Evolutionary conservation across 1,284 basidiomycete genomes (phyloP).

Genomic region (Sanghuangporus baumii): DNA sequence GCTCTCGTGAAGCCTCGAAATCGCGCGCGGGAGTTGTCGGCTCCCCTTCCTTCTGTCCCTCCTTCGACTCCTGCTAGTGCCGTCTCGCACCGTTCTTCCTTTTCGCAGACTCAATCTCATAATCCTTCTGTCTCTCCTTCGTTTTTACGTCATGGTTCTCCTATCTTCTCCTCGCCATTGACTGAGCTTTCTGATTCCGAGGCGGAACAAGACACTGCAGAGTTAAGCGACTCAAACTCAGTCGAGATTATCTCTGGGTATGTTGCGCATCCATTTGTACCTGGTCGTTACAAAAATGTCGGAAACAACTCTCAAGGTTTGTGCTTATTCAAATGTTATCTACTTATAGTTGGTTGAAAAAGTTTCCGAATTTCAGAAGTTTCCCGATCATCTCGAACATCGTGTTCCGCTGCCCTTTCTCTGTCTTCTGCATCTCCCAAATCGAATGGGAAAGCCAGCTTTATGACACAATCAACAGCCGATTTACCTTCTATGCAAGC

Average conservation of each 20-base stretch:
- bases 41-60: slow-evolving; percentile 16
- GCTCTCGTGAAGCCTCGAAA: background rate
- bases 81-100: slow-evolving; percentile 4
- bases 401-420: background rate
- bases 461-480: background rate
- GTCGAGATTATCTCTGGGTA: slow-evolving; percentile 17
- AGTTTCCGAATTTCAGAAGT: background rate
- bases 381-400: background rate
- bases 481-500: background rate
- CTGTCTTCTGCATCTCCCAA: background rate
- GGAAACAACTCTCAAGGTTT: background rate
- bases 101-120: background rate
- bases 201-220: background rate
- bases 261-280: slow-evolving; percentile 12
- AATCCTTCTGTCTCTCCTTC: background rate
- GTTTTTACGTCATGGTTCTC: background rate
- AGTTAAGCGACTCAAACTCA: slow-evolving; percentile 15
- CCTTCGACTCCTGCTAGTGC: slow-evolving; percentile 15
- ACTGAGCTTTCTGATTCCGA: slow-evolving; percentile 11
- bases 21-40: slow-evolving; percentile 8
- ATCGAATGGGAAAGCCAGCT: background rate
- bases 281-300: slow-evolving; percentile 1
- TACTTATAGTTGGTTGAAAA: background rate
- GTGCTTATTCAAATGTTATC: background rate
- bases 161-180: slow-evolving; percentile 10